Evolutionary conservation across 768 basidiomycete genomes (phyloP), one percentile per base, ranked within the genome.

Genomic region (Mycena kentingensis): DNA sequence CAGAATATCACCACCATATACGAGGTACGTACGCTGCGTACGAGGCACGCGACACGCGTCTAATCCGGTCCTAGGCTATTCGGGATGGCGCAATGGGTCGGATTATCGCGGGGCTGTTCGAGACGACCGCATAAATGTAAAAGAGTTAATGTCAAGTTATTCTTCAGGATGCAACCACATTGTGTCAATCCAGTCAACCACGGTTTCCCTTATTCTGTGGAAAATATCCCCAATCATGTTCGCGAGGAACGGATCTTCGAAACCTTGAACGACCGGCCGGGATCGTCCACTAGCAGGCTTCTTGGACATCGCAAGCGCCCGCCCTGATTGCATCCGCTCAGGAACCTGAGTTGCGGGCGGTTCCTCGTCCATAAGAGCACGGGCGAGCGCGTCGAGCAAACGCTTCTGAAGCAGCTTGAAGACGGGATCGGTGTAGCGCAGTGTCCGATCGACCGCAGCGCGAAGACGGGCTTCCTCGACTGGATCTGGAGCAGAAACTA

Each of bases 1-100:
- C 78, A 86, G 66, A 84, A 84, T 59, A 81, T 91, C n/a, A 78
- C 85, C 5, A 70, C 75, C 49, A 88, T 93, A 48, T 83, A 88
- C 46, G 90, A 92, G 74, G 78, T 78, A 46, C 32, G 75, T 63
- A 24, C 31, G 41, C 13, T 29, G 52, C 51, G 24, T 32, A 69
- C 53, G 66, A 51, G 46, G 41, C 55, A 31, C 41, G 46, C 44
- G 21, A 10, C 24, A 18, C 26, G 15, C 44, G 15, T 16, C 18
- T 4, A 35, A 15, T 8, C 16, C 21, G 15, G 43, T 42, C 12
- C 21, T 44, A 63, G 81, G 80, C 85, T 13, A 83, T 89, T 43
- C 76, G 86, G 26, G 87, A 90, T 64, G 89, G 88, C 3, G 77
- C 84, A 56, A 74, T 88, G 64, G 79, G 82, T 54, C 67, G 68